Base-by-base conservation (phyloP, 345 rosid species). In the Arabidopsis arenosa region DNA sequence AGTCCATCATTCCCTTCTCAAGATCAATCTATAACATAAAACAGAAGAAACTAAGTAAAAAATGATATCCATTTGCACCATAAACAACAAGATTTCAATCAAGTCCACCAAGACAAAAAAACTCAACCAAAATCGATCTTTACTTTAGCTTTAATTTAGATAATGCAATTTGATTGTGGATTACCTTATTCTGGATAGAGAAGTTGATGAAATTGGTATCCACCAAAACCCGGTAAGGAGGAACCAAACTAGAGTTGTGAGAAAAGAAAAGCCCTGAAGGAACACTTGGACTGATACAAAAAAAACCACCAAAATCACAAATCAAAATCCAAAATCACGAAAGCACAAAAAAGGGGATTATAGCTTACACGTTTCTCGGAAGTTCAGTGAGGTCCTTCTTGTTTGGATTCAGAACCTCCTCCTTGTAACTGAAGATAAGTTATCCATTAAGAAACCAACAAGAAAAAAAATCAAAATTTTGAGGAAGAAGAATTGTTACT, bases 201-300 rank as follows among this genome's bases (percentile, higher is more conserved):
- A 95, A 92, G 81, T 95, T 92, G 79, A 95, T 92, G 73, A 92
- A 95, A 83, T 90, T 95, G 57, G 99, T 92, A 77, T 95, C 97
- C 62, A 90, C 96, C 80, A 95, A 80, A 77, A 95, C 93, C 51
- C 87, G 85, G 62, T 95, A 92, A 14, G 99, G 98, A 40, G 99
- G 99, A 62, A 91, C 96, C 81, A 95, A 79, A 2, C 85, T 87
- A 4, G 93, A n/a, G 68, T 92, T 95, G 83, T 95, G 68, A 13
- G 81, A 77, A 79, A 95, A 95, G 86, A 83, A 95, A 77, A 90
- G 91, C 17, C 91, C 91, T 17, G 98, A 86, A 65, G 98, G 83
- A 76, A 92, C 94, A 81, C 82, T 85, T 5, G 99, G 97, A 71
- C 98, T 92, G 73, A 73, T 71, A 49, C 43, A 41, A 56, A 65